These are phyloP conservation scores for Austroboletus olivaceoglutinosus DNA, from an alignment of 1,284 basidiomycete species.

Conservation along the genomic window DNA sequence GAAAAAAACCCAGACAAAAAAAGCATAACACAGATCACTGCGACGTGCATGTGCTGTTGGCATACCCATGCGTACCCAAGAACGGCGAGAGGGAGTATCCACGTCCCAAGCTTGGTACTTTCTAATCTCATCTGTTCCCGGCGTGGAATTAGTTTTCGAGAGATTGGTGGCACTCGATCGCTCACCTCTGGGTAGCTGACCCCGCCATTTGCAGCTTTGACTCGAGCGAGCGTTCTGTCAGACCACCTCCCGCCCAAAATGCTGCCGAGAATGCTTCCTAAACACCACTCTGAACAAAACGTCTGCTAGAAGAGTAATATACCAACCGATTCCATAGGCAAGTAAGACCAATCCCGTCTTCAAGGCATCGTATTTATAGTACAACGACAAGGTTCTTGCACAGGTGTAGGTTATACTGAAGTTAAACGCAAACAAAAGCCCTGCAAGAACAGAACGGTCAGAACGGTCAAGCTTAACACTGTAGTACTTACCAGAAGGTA, in stretches of 20 bases:
- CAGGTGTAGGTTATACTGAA: conserved; percentile 73
- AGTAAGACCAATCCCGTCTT: conserved; percentile 76
- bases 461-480: conserved; percentile 38
- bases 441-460: conserved; percentile 58
- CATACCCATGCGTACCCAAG: conserved; percentile 79
- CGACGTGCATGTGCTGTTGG: conserved; percentile 61
- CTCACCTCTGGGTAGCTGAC: conserved; percentile 64
- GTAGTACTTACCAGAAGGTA: conserved; percentile 18
- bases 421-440: conserved; percentile 65
- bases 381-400: conserved; percentile 63
- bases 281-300: not conserved
- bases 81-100: conserved; percentile 55
- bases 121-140: conserved; percentile 66
- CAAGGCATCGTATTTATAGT: conserved; percentile 71
- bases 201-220: conserved; percentile 65
- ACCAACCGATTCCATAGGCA: conserved; percentile 65
- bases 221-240: conserved; percentile 58
- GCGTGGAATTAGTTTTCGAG: no score
- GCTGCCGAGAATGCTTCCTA: conserved; percentile 67
- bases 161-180: not conserved
- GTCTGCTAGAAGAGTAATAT: not conserved
- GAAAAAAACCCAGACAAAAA: conserved; percentile 70
- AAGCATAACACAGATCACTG: conserved; percentile 61
- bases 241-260: conserved; percentile 77
- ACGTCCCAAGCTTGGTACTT: conserved; percentile 58